Percentiles rank a stretch among this genome's conserved stretches.
Conservation (phyloP, 1,284 basidiomycete genomes). For the Takashimella koratensis region DNA sequence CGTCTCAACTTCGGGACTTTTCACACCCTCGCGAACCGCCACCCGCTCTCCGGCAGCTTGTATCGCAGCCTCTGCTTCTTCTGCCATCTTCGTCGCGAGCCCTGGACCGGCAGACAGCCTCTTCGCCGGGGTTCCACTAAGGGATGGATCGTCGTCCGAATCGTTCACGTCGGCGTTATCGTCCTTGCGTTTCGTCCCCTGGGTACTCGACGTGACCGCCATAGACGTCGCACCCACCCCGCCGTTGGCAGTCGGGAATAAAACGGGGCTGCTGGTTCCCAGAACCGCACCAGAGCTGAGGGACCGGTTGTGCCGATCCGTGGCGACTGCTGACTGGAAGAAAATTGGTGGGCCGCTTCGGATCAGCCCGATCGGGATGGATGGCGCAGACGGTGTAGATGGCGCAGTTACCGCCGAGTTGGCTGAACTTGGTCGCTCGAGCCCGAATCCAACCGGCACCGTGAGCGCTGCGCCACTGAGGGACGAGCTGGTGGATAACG, state of each 20-base stretch:
- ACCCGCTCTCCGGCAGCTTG: neutral
- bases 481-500: constrained; percentile 2
- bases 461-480: constrained; percentile 4
- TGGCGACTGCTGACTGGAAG: constrained; percentile 28
- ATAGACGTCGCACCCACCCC: neutral
- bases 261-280: constrained; percentile 2
- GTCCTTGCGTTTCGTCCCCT: constrained; percentile 32
- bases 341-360: constrained; percentile 36
- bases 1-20: neutral
- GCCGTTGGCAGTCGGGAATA: neutral
- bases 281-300: constrained; percentile 2
- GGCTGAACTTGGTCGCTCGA: constrained; percentile 6
- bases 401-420: neutral
- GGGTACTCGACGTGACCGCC: neutral
- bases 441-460: constrained; percentile 3
- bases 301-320: constrained; percentile 7
- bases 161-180: constrained; percentile 14
- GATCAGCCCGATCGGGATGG: constrained; percentile 27
- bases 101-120: constrained; percentile 35
- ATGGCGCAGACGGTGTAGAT: constrained; percentile 6
- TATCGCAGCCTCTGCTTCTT: neutral
- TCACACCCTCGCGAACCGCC: neutral
- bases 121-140: constrained; percentile 18
- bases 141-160: constrained; percentile 5
- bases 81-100: neutral